Conservation (phyloP, 2,329 filamentous ascomycete genomes). For the Emmonsiellopsis sp. region DNA sequence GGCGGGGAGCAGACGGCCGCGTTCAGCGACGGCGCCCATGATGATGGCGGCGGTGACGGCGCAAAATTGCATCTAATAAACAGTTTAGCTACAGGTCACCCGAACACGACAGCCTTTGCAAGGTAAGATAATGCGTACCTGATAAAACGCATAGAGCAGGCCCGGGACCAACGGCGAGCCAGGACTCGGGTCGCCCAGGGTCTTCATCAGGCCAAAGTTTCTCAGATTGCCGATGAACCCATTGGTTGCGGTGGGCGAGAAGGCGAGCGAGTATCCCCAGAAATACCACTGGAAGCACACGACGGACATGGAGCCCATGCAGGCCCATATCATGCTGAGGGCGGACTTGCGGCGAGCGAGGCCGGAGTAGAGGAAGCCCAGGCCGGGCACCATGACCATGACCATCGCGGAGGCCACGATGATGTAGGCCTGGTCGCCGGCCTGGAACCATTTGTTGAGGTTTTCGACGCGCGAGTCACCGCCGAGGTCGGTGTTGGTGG, state of each 20-base stretch:
- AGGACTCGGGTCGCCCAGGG: slow-evolving; percentile 72
- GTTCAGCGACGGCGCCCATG: slow-evolving; percentile 85
- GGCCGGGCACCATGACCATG: slow-evolving; percentile 89
- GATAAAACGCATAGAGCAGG: slow-evolving; percentile 88
- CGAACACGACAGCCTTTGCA: neutral
- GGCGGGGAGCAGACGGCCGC: slow-evolving; percentile 81
- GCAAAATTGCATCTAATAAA: slow-evolving; percentile 82
- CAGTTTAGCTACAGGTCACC: neutral
- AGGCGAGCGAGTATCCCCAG: slow-evolving; percentile 95
- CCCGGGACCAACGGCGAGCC: slow-evolving; percentile 83
- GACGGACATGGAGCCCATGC: slow-evolving; percentile 86
- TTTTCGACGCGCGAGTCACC: slow-evolving; percentile 73
- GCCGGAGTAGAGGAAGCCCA: slow-evolving; percentile 95
- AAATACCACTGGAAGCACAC: slow-evolving; percentile 99
- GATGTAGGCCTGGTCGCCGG: slow-evolving; percentile 92
- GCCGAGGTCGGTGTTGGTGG: slow-evolving; percentile 52
- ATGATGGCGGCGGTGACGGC: slow-evolving; percentile 85
- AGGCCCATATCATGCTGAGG: slow-evolving; percentile 92
- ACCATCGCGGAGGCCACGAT: slow-evolving; percentile 86
- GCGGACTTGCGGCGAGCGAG: slow-evolving; percentile 96
- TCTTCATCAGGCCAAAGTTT: slow-evolving; percentile 81
- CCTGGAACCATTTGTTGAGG: slow-evolving; percentile 88
- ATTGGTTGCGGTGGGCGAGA: slow-evolving; percentile 71
- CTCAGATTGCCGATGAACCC: slow-evolving; percentile 85
- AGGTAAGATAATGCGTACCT: slow-evolving; percentile 42